Evolutionary conservation across 805 yeast genomes (phyloP).

Genomic region (Debaryomyces tyrocola): DNA sequence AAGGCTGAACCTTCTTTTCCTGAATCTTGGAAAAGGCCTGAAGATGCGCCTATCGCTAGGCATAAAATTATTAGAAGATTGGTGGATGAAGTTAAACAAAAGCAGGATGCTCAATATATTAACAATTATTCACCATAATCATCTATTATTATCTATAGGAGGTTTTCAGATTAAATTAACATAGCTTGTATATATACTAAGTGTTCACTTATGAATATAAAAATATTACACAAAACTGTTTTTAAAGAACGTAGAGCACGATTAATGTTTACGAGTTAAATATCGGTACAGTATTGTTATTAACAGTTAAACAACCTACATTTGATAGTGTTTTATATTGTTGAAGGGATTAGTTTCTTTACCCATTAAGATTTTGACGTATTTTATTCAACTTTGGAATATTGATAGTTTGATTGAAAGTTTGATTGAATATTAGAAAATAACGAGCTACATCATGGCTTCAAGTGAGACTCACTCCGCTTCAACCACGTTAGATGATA

Average conservation of each 20-base stretch:
- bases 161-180: neutral
- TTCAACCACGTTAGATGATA: conserved; percentile 47
- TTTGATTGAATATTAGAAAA: neutral
- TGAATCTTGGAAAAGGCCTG: conserved; percentile 66
- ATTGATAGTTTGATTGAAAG: neutral
- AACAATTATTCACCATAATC: conserved; percentile 21
- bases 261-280: no score
- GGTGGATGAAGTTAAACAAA: conserved; percentile 31
- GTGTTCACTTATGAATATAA: neutral
- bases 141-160: conserved; percentile 3
- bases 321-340: no score
- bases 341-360: no score
- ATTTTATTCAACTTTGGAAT: neutral
- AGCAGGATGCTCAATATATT: conserved; percentile 34
- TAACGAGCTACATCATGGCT: neutral
- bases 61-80: conserved; percentile 32
- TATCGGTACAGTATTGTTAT: no score
- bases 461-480: conserved; percentile 24
- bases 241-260: neutral
- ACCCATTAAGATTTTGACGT: no score
- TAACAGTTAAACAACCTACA: no score
- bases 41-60: conserved; percentile 61
- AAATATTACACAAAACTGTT: neutral
- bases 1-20: conserved; percentile 59
- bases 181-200: conserved; percentile 1